phyloP scores from a whole-genome alignment of 192 early-diverging fungal genomes.

The Coemansia sp. region DNA sequence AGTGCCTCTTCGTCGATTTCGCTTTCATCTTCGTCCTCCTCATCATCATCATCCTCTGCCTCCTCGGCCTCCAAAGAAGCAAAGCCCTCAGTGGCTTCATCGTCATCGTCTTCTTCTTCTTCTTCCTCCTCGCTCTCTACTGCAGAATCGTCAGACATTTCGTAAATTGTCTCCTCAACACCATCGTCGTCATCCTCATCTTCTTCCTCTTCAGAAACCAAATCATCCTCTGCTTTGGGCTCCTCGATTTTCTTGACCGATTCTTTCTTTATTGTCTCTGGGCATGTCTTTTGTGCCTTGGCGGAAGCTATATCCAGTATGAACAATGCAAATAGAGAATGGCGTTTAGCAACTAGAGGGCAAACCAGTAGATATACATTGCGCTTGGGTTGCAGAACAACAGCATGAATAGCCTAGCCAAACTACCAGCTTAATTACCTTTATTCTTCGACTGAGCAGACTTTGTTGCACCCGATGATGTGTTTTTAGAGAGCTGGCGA shows the following conservation, averaged over 20 bases:
- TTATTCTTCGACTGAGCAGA: conserved; percentile 13
- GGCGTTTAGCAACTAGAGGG: too few species aligned
- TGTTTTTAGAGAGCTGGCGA: not conserved
- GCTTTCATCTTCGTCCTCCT: conserved; percentile 20
- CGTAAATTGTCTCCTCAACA: conserved; percentile 43
- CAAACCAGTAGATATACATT: too few species aligned
- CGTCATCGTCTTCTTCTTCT: conserved; percentile 16
- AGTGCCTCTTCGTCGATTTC: conserved; percentile 44
- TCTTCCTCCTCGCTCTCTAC: conserved; percentile 31
- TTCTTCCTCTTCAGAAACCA: conserved; percentile 41
- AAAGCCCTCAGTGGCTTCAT: conserved; percentile 21
- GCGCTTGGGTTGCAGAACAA: too few species aligned
- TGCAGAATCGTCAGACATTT: conserved; percentile 45
- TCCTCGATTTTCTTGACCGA: conserved; percentile 36
- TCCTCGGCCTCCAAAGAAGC: conserved; percentile 8
- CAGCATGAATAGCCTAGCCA: too few species aligned
- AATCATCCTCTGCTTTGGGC: conserved; percentile 29
- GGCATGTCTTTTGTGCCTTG: conserved; percentile 12
- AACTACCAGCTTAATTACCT: conserved; percentile 5
- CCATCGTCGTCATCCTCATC: conserved; percentile 30
- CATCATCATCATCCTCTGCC: conserved; percentile 5
- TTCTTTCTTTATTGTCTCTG: conserved; percentile 15
- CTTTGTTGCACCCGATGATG: conserved; percentile 18
- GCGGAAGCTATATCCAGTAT: not conserved
- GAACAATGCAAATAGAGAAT: not conserved